Conservation (phyloP, 345 rosid genomes). For the Eucalyptus regnans region DNA sequence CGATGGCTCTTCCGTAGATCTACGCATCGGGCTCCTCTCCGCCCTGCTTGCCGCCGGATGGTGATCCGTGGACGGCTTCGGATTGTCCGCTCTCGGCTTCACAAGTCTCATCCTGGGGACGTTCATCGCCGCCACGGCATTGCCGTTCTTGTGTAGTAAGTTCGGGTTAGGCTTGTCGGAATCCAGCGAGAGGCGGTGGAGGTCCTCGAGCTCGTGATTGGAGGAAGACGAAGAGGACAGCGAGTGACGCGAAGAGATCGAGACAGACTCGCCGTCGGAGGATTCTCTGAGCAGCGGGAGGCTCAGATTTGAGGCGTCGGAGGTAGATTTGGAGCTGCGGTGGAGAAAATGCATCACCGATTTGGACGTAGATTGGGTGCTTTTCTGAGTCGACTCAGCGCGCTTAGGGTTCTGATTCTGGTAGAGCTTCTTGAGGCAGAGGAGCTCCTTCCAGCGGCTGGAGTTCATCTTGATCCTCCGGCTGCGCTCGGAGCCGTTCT, state of each 20-base stretch:
- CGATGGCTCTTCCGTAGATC: constrained; percentile 16
- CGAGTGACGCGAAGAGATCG: constrained; percentile 71
- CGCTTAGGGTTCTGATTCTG: constrained; percentile 3
- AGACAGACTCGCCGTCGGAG: constrained; percentile 44
- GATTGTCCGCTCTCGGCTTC: constrained; percentile 29
- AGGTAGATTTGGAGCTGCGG: constrained; percentile 47
- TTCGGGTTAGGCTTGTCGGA: constrained; percentile 48
- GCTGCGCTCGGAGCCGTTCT: constrained; percentile 11
- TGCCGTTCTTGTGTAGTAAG: constrained; percentile 52
- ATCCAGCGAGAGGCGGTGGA: constrained; percentile 72
- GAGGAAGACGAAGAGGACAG: constrained; percentile 92
- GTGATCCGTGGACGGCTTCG: not conserved
- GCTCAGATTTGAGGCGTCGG: constrained; percentile 29
- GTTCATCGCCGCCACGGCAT: constrained; percentile 11
- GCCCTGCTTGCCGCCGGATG: constrained; percentile 7
- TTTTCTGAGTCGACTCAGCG: not conserved
- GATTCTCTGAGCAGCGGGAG: constrained; percentile 64
- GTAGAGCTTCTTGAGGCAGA: constrained; percentile 60
- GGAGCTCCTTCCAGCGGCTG: constrained; percentile 87
- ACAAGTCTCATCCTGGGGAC: constrained; percentile 60
- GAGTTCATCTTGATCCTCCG: constrained; percentile 47
- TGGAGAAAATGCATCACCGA: constrained; percentile 60
- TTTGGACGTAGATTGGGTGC: constrained; percentile 6
- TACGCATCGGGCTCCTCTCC: constrained; percentile 56
- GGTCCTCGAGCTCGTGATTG: constrained; percentile 78